A percentile compares a stretch with the other conserved stretches of the same genome.
Conservation (phyloP, 169 alveolate species). For the Plasmodium reichenowi region DNA sequence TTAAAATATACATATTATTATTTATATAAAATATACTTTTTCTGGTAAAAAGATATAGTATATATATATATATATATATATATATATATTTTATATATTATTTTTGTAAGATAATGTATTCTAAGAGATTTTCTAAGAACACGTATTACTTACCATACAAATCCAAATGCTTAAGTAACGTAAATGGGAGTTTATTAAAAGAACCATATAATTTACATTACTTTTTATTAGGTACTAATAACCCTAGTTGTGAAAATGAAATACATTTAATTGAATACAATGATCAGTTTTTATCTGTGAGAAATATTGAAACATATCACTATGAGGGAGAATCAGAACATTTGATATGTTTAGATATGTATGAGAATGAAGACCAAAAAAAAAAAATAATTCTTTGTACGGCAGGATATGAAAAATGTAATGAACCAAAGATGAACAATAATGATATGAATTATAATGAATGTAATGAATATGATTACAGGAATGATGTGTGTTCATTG, state of each 20-base stretch:
- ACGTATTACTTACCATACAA: slow-evolving; percentile 49
- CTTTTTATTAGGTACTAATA: slow-evolving; percentile 44
- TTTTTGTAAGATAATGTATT: slow-evolving; percentile 36
- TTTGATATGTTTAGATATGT: slow-evolving; percentile 59
- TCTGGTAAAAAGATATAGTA: not conserved
- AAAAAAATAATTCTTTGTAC: slow-evolving; percentile 42
- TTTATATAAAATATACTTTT: no score
- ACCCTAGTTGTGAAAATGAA: slow-evolving; percentile 58
- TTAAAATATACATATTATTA: no score
- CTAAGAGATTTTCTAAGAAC: slow-evolving; percentile 40
- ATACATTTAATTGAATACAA: slow-evolving; percentile 67
- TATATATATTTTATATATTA: not conserved
- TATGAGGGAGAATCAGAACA: slow-evolving; percentile 40
- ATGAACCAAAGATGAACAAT: not conserved
- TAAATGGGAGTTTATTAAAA: slow-evolving; percentile 9
- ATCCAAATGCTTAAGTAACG: slow-evolving; percentile 48
- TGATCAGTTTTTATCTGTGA: slow-evolving; percentile 24
- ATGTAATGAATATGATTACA: not conserved
- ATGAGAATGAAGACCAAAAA: slow-evolving; percentile 9
- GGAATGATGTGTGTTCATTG: slow-evolving; percentile 29
- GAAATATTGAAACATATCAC: slow-evolving; percentile 43
- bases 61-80: slow-evolving; percentile 13
- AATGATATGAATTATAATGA: slow-evolving; percentile 6
- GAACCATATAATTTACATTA: slow-evolving; percentile 58
- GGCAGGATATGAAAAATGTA: slow-evolving; percentile 7